Evolutionary conservation across 2,329 filamentous ascomycete species (phyloP).

Genomic region (Arthrobotrys musiformis): DNA sequence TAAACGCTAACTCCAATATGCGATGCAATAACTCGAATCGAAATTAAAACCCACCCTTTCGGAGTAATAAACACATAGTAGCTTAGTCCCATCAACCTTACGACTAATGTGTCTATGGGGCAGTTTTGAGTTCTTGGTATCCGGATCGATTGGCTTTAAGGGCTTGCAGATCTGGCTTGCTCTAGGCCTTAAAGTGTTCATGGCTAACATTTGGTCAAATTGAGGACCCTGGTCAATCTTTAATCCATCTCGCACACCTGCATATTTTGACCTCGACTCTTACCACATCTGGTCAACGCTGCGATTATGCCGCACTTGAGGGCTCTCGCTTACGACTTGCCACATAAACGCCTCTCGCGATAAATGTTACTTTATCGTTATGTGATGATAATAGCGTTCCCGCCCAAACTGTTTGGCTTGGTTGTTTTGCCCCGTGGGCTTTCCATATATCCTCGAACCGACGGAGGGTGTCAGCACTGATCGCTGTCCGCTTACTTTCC

Average conservation of each 20-base stretch:
- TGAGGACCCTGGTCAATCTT: slow-evolving; percentile 7
- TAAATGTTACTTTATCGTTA: slow-evolving; percentile 35
- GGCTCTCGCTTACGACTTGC: slow-evolving; percentile 21
- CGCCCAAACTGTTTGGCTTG: slow-evolving; percentile 26
- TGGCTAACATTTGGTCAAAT: slow-evolving; percentile 2
- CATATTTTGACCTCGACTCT: slow-evolving; percentile 2
- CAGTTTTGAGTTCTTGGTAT: slow-evolving; percentile 2
- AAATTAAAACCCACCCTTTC: slow-evolving; percentile 11
- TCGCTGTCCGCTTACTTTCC: background rate
- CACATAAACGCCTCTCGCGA: slow-evolving; percentile 28
- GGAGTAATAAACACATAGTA: slow-evolving; percentile 2
- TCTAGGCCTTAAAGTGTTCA: slow-evolving; percentile 1
- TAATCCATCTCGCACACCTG: slow-evolving; percentile 13
- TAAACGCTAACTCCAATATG: slow-evolving; percentile 13
- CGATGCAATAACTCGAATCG: slow-evolving; percentile 26
- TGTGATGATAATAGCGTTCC: slow-evolving; percentile 14
- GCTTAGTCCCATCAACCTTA: background rate
- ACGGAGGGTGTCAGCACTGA: slow-evolving; percentile 19
- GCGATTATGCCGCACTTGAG: slow-evolving; percentile 2
- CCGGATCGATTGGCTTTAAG: background rate
- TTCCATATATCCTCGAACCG: slow-evolving; percentile 31
- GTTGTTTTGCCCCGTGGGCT: background rate
- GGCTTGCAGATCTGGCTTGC: slow-evolving; percentile 28
- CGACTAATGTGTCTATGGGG: background rate
- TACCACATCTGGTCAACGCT: background rate